Conservation (phyloP, 768 basidiomycete genomes). For the Saitozyma podzolica region DNA sequence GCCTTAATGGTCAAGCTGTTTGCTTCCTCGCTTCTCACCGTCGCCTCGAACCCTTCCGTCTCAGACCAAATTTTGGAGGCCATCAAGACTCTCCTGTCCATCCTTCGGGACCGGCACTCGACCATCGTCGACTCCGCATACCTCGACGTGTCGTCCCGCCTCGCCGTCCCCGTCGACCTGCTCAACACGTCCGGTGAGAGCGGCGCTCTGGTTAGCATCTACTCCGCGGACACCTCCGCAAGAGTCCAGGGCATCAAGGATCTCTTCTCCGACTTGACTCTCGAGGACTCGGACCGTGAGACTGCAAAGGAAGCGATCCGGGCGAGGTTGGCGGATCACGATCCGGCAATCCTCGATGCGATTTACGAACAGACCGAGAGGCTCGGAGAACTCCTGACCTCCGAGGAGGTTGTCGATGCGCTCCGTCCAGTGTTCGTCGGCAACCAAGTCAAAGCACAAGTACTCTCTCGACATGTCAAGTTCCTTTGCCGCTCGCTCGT, state of each 20-base stretch:
- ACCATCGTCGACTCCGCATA: constrained; percentile 25
- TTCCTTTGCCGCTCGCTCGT: constrained; percentile 60
- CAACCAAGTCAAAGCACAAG: background rate
- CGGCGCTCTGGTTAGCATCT: constrained; percentile 20
- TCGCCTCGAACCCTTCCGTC: constrained; percentile 9
- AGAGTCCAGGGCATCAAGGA: constrained; percentile 65
- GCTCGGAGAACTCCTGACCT: constrained; percentile 54
- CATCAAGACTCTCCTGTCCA: constrained; percentile 21
- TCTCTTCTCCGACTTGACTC: constrained; percentile 54
- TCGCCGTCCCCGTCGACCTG: background rate
- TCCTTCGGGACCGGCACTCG: constrained; percentile 37
- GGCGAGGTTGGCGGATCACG: constrained; percentile 68
- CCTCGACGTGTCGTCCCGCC: constrained; percentile 10
- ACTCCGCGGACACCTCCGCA: constrained; percentile 63
- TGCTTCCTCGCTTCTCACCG: constrained; percentile 10
- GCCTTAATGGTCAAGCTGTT: constrained; percentile 15
- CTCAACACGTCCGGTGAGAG: too few species aligned
- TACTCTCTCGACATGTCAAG: constrained; percentile 58
- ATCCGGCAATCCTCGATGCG: constrained; percentile 63
- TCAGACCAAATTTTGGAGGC: constrained; percentile 8
- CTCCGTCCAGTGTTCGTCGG: constrained; percentile 18
- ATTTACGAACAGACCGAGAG: constrained; percentile 63
- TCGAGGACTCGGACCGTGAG: constrained; percentile 3
- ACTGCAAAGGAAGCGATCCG: constrained; percentile 66
- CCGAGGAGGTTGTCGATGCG: constrained; percentile 32